Evolutionary conservation across 106 monocot species (phyloP).

Genomic region (Dendrobium chrysotoxum): DNA sequence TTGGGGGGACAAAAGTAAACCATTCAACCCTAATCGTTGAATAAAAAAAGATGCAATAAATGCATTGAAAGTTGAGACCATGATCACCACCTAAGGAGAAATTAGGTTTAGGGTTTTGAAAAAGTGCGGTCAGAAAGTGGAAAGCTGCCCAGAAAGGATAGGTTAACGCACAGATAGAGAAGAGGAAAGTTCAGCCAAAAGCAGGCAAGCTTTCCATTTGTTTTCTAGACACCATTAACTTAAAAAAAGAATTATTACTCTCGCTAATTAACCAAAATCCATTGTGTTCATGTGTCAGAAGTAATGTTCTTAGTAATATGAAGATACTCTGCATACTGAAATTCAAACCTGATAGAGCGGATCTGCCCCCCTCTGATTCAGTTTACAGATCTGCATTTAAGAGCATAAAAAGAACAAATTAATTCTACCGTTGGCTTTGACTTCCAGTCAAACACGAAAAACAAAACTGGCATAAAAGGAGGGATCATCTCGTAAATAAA

Average conservation of each 20-base stretch:
- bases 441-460: neutral
- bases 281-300: neutral
- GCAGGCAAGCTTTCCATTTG: neutral
- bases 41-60: too few species aligned
- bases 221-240: neutral
- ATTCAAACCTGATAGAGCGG: neutral
- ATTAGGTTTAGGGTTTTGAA: slow-evolving; percentile 4
- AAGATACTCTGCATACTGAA: neutral
- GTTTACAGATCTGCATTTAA: neutral
- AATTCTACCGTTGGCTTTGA: neutral
- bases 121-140: neutral
- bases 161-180: neutral
- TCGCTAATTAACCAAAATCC: neutral
- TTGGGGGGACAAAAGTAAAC: too few species aligned
- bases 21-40: too few species aligned
- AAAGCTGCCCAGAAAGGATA: neutral
- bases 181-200: neutral
- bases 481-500: neutral
- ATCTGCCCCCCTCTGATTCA: neutral
- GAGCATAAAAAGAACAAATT: neutral
- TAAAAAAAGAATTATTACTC: neutral
- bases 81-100: neutral
- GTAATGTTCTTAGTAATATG: neutral
- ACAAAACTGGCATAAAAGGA: neutral
- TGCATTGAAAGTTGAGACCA: too few species aligned